Percentiles rank a stretch among this genome's conserved stretches.
These are phyloP conservation scores for Datura wrightii DNA, from an alignment of 257 asterid species.

Conservation along the genomic window DNA sequence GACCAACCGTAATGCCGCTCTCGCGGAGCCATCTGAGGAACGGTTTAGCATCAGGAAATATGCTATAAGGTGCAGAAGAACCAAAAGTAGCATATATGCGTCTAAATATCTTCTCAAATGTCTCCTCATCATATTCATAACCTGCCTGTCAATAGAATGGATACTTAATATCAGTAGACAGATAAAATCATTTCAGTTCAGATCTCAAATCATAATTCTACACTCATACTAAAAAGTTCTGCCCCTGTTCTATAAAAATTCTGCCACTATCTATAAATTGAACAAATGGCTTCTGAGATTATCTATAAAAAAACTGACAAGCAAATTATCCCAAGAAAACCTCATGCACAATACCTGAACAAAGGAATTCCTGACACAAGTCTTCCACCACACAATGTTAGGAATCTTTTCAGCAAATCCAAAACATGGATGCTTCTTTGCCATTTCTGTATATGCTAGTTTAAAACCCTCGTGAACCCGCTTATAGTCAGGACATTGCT, in stretches of 20 bases:
- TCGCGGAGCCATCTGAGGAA: conserved; percentile 85
- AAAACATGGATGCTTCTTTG: conserved; percentile 88
- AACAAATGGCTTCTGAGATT: conserved; percentile 19
- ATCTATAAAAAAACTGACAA: not conserved
- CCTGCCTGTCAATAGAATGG: conserved; percentile 74
- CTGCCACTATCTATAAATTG: not conserved
- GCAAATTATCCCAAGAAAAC: not conserved
- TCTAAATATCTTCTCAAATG: conserved; percentile 81
- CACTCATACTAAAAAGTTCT: not conserved
- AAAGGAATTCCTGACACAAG: conserved; percentile 90
- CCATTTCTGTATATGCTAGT: conserved; percentile 87
- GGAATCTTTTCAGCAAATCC: conserved; percentile 91
- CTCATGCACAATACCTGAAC: conserved; percentile 57
- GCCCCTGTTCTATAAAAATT: no score
- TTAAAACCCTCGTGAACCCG: conserved; percentile 94
- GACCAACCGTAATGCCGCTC: conserved; percentile 71
- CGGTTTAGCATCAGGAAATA: conserved; percentile 82
- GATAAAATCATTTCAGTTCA: not conserved
- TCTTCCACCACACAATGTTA: conserved; percentile 93
- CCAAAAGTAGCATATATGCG: conserved; percentile 92
- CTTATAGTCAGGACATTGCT: conserved; percentile 92
- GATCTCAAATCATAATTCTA: not conserved
- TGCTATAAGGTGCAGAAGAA: conserved; percentile 82
- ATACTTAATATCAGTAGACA: conserved; percentile 22
- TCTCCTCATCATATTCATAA: conserved; percentile 91